A percentile compares a stretch with the other conserved stretches of the same genome.
phyloP scores from a whole-genome alignment of 2,329 filamentous ascomycete genomes.

The Cadophora sp. region DNA sequence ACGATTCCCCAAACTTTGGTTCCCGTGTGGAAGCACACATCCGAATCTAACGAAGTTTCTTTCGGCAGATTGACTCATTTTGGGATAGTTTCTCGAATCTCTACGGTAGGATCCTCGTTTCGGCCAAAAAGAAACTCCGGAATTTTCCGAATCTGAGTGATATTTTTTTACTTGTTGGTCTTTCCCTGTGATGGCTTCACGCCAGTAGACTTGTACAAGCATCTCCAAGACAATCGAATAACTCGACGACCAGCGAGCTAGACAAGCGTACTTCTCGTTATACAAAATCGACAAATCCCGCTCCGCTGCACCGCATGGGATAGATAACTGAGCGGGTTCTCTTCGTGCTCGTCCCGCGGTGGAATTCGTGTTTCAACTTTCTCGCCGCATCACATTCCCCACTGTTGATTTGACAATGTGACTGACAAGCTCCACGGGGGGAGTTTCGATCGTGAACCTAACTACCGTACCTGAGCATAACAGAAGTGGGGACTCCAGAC shows the following conservation, averaged over 20 bases:
- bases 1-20: no score
- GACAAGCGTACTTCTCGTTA: no score
- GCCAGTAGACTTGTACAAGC: no score
- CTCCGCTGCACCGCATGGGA: not conserved
- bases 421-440: not conserved
- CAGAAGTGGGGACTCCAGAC: not conserved
- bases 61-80: no score
- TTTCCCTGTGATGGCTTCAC: not conserved
- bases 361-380: not conserved
- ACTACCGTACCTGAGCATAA: not conserved
- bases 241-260: not conserved
- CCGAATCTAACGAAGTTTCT: no score
- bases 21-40: no score
- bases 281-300: not conserved
- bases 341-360: not conserved
- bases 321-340: not conserved
- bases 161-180: no score
- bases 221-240: no score
- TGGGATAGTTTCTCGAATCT: no score
- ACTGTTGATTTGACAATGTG: not conserved
- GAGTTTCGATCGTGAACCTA: no score
- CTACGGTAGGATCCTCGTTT: no score
- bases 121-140: slow-evolving; percentile 3
- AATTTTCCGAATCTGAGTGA: no score
- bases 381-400: not conserved